Conservation (phyloP, 257 asterid genomes). For the Solanum sitiens region DNA sequence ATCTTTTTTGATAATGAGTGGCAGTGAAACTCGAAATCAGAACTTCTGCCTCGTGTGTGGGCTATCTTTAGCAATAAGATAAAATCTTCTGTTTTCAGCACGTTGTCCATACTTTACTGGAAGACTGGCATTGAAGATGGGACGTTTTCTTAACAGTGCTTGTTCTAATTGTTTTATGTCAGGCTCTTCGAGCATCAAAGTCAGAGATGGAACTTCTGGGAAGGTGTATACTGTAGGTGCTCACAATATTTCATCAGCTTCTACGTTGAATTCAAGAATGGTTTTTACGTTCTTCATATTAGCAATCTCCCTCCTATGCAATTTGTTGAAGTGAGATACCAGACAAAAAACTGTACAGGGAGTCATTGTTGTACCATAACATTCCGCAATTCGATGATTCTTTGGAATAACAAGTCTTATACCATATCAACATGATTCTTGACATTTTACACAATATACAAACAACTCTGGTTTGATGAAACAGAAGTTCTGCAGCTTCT, state of each 20-base stretch:
- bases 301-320: slow-evolving; percentile 15
- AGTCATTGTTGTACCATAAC: neutral
- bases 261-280: slow-evolving; percentile 10
- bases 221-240: slow-evolving; percentile 37
- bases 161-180: neutral
- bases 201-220: slow-evolving; percentile 53
- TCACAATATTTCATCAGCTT: slow-evolving; percentile 49
- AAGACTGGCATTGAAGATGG: neutral
- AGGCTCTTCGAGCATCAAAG: slow-evolving; percentile 78
- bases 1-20: neutral
- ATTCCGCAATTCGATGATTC: slow-evolving; percentile 3
- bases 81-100: neutral
- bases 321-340: slow-evolving; percentile 19
- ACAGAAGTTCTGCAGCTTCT: neutral
- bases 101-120: neutral
- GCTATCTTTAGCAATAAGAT: neutral
- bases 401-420: slow-evolving; percentile 6
- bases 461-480: neutral
- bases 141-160: neutral
- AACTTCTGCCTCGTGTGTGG: neutral
- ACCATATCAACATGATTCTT: slow-evolving; percentile 2
- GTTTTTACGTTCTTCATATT: slow-evolving; percentile 27
- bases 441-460: neutral
- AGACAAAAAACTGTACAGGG: neutral
- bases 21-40: neutral